Percentiles rank a stretch among this genome's conserved stretches.
phyloP scores from a whole-genome alignment of 257 asterid species.

The Solanum rostratum region DNA sequence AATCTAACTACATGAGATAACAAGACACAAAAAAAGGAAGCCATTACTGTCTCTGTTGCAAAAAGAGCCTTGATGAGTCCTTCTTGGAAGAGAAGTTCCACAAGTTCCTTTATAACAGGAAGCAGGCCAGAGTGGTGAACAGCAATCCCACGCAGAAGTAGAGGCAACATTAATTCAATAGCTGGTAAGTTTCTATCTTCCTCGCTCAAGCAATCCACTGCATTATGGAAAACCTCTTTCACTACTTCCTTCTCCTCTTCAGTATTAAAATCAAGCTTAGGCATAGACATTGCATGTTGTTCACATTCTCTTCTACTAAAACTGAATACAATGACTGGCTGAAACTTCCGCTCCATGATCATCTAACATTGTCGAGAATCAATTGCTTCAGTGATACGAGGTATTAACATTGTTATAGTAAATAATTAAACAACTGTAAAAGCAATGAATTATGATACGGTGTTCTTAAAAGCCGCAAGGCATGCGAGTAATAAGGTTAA shows the following conservation, averaged over 20 bases:
- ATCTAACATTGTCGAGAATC: constrained; percentile 42
- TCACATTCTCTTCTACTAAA: constrained; percentile 98
- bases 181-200: constrained; percentile 98
- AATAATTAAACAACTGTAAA: neutral
- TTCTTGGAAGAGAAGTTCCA: constrained; percentile 96
- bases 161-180: constrained; percentile 83
- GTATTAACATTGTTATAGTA: neutral
- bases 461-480: neutral
- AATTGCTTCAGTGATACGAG: constrained; percentile 5
- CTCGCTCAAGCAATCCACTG: constrained; percentile 72
- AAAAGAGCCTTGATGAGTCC: constrained; percentile 97
- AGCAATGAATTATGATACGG: neutral
- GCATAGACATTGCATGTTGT: constrained; percentile 98
- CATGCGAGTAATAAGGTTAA: neutral
- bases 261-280: constrained; percentile 86
- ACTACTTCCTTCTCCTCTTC: constrained; percentile 79
- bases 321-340: constrained; percentile 94
- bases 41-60: constrained; percentile 92
- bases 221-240: constrained; percentile 79
- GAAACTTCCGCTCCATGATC: constrained; percentile 95
- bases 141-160: constrained; percentile 95
- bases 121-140: constrained; percentile 99
- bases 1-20: neutral
- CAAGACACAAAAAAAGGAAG: neutral
- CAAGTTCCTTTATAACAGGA: constrained; percentile 91